Evolutionary conservation across 108 stramenopile species (phyloP).

Genomic region (Conticribra weissflogii): DNA sequence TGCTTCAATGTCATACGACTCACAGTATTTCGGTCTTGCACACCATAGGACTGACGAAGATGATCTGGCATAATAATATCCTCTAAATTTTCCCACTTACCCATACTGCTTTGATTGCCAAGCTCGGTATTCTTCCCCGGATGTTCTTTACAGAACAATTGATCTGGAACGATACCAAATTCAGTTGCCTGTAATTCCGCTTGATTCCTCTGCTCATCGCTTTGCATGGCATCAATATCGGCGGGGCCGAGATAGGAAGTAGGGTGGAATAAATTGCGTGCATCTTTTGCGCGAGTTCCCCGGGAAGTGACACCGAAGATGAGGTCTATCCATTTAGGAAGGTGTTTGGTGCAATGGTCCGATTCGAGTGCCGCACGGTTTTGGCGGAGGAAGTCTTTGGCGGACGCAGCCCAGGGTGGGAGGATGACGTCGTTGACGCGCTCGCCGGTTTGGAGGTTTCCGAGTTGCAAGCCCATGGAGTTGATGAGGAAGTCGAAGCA

Average conservation of each 20-base stretch:
- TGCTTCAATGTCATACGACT: neutral
- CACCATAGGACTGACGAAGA: slow-evolving; percentile 56
- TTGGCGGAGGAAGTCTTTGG: slow-evolving; percentile 89
- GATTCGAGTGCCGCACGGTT: slow-evolving; percentile 94
- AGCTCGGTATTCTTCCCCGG: slow-evolving; percentile 38
- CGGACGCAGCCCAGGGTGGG: slow-evolving; percentile 90
- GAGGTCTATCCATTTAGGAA: slow-evolving; percentile 98
- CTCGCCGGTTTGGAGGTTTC: slow-evolving; percentile 89
- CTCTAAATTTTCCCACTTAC: slow-evolving; percentile 1
- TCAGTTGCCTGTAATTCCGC: slow-evolving; percentile 89
- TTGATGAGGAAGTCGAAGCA: slow-evolving; percentile 94
- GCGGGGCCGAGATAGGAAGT: slow-evolving; percentile 83
- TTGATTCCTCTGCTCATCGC: slow-evolving; percentile 76
- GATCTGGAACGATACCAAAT: slow-evolving; percentile 84
- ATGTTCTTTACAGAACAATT: slow-evolving; percentile 67
- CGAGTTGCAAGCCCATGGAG: slow-evolving; percentile 88
- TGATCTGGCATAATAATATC: slow-evolving; percentile 56
- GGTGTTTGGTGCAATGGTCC: slow-evolving; percentile 74
- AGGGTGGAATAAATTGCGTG: slow-evolving; percentile 90
- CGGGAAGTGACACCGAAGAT: slow-evolving; percentile 94
- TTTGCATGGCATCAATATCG: slow-evolving; percentile 65
- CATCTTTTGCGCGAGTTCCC: slow-evolving; percentile 83
- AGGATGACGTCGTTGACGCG: slow-evolving; percentile 87
- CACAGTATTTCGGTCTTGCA: neutral
- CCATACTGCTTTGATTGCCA: too few relatives aligned